Conservation (phyloP, 192 early-diverging fungal genomes). For the Mortierella claussenii region DNA sequence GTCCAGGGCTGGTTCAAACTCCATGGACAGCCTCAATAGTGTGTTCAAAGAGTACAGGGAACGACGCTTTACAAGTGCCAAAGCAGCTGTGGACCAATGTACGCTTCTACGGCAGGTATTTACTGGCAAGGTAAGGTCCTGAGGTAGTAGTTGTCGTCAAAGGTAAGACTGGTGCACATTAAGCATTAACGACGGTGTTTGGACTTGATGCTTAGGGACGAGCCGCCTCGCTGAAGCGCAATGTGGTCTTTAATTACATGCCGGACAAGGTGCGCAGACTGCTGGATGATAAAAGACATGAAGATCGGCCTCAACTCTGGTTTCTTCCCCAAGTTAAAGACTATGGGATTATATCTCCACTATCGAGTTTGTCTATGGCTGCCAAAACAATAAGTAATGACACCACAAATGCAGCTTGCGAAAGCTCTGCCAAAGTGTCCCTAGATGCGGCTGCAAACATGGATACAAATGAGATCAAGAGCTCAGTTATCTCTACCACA, state of each 20-base stretch:
- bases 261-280: constrained; percentile 41
- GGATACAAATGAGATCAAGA: neutral
- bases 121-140: constrained; percentile 42
- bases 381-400: neutral
- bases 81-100: constrained; percentile 43
- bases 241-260: constrained; percentile 48
- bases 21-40: constrained; percentile 9
- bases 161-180: no score
- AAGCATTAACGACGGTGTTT: neutral
- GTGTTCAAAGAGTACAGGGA: constrained; percentile 39
- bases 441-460: constrained; percentile 4
- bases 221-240: constrained; percentile 38
- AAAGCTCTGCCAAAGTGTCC: neutral
- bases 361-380: neutral
- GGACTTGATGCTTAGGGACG: constrained; percentile 20
- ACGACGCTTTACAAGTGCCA: constrained; percentile 23
- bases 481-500: neutral
- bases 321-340: constrained; percentile 40
- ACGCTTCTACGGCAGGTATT: constrained; percentile 28
- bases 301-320: constrained; percentile 43
- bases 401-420: neutral
- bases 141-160: no score
- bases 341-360: constrained; percentile 14
- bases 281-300: constrained; percentile 41
- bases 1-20: constrained; percentile 4